Percentiles rank a stretch among this genome's conserved stretches.
Conservation (phyloP, 1,284 basidiomycete species). For the Ustilago bromivora region DNA sequence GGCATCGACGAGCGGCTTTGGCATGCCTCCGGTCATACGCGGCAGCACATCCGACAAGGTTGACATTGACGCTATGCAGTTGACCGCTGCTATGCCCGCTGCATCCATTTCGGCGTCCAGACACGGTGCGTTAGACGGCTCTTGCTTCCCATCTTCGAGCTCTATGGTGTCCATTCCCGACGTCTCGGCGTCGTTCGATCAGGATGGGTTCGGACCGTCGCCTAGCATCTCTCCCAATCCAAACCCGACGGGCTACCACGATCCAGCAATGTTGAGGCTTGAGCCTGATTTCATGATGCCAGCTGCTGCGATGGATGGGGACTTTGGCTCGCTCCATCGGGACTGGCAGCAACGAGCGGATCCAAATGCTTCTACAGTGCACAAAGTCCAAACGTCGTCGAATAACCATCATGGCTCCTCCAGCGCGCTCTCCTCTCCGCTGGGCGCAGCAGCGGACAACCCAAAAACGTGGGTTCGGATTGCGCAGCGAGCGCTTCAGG, state of each 20-base stretch:
- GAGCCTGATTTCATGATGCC: conserved; percentile 23
- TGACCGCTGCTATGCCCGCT: conserved; percentile 20
- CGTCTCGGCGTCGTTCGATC: conserved; percentile 2
- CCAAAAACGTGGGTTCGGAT: conserved; percentile 20
- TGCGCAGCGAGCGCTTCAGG: conserved; percentile 23
- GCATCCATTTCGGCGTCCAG: conserved; percentile 15
- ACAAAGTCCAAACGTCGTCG: background rate
- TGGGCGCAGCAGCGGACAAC: conserved; percentile 2
- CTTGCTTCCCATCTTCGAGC: background rate
- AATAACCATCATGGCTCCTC: background rate
- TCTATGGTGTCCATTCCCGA: conserved; percentile 3
- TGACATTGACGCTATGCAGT: conserved; percentile 35
- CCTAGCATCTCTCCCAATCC: conserved; percentile 14
- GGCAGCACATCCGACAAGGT: conserved; percentile 32
- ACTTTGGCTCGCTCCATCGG: conserved; percentile 9
- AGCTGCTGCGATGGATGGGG: conserved; percentile 9
- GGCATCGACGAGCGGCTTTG: conserved; percentile 27
- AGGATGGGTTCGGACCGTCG: conserved; percentile 16
- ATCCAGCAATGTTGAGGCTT: conserved; percentile 26
- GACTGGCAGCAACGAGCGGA: conserved; percentile 23
- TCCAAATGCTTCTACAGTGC: background rate
- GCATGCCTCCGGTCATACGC: conserved; percentile 36
- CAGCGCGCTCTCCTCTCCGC: background rate
- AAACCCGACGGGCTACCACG: conserved; percentile 10
- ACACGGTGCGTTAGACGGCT: background rate